Evolutionary conservation across 2,329 filamentous ascomycete species (phyloP).

Genomic region (Ascochyta viciae-villosae): DNA sequence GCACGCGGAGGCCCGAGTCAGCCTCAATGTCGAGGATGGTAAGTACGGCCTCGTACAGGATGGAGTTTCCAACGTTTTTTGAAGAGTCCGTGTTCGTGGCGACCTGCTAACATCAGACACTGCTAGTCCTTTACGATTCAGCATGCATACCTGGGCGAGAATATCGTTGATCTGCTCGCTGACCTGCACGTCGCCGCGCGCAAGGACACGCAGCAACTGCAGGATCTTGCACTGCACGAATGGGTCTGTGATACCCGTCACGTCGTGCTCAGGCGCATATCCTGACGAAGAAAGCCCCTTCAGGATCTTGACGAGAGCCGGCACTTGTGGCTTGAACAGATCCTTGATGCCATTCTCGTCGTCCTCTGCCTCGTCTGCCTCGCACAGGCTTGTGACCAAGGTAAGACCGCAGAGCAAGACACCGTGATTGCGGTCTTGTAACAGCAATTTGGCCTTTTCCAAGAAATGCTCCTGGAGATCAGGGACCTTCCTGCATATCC

Average conservation of each 20-base stretch:
- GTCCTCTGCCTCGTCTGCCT: slow-evolving; percentile 90
- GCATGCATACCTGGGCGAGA: slow-evolving; percentile 71
- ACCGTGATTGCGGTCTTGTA: slow-evolving; percentile 94
- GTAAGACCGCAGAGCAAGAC: slow-evolving; percentile 93
- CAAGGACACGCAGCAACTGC: slow-evolving; percentile 82
- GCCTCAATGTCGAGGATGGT: slow-evolving; percentile 98
- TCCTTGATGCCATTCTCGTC: slow-evolving; percentile 90
- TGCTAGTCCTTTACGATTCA: neutral
- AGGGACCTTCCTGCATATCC: slow-evolving; percentile 96
- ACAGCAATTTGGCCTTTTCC: slow-evolving; percentile 86
- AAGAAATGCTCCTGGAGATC: slow-evolving; percentile 97
- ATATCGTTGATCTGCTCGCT: slow-evolving; percentile 99
- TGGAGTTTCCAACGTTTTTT: slow-evolving; percentile 98
- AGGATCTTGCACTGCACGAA: slow-evolving; percentile 98
- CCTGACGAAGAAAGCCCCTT: slow-evolving; percentile 94
- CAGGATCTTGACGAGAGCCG: slow-evolving; percentile 83
- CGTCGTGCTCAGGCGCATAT: slow-evolving; percentile 97
- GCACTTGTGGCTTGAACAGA: slow-evolving; percentile 87
- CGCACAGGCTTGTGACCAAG: slow-evolving; percentile 88
- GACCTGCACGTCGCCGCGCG: slow-evolving; percentile 81
- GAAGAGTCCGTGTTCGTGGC: slow-evolving; percentile 97
- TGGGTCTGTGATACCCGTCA: slow-evolving; percentile 96
- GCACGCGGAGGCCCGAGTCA: slow-evolving; percentile 89
- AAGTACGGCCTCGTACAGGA: slow-evolving; percentile 94
- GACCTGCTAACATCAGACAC: slow-evolving; percentile 59